Evolutionary conservation across 2,329 filamentous ascomycete genomes (phyloP).

Genomic region (Cladophialophora psammophila): DNA sequence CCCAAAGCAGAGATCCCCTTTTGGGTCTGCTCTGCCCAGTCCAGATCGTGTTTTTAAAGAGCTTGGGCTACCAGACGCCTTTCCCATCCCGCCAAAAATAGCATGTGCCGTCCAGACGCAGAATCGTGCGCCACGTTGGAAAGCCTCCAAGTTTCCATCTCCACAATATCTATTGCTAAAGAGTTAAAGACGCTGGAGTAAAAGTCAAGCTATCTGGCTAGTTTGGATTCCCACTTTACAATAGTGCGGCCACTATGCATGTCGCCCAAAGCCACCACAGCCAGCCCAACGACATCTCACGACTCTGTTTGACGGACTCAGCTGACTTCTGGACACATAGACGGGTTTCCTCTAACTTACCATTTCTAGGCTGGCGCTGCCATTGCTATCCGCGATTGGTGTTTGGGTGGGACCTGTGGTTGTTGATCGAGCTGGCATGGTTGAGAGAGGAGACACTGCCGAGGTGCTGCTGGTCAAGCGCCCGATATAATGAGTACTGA

Average conservation of each 20-base stretch:
- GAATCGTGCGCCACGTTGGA: neutral
- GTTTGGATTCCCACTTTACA: neutral
- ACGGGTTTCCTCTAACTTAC: neutral
- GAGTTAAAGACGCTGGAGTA: neutral
- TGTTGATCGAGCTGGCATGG: neutral
- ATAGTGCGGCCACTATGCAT: neutral
- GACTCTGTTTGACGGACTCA: slow-evolving; percentile 1
- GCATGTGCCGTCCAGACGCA: neutral
- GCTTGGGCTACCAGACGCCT: neutral
- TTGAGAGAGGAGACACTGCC: neutral
- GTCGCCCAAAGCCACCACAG: neutral
- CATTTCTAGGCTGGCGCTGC: neutral
- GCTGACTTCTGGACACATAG: neutral
- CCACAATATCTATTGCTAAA: too few relatives aligned
- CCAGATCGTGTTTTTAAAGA: neutral
- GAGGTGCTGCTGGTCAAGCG: neutral
- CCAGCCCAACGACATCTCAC: neutral
- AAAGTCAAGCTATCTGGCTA: neutral
- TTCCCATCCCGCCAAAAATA: neutral
- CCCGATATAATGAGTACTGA: neutral
- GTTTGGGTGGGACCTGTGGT: neutral
- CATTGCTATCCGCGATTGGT: neutral
- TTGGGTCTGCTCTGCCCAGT: too few relatives aligned
- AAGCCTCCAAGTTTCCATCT: too few relatives aligned
- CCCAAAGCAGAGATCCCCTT: neutral